Evolutionary conservation across 2,329 filamentous ascomycete species (phyloP).

Genomic region (Scorias spongiosa): DNA sequence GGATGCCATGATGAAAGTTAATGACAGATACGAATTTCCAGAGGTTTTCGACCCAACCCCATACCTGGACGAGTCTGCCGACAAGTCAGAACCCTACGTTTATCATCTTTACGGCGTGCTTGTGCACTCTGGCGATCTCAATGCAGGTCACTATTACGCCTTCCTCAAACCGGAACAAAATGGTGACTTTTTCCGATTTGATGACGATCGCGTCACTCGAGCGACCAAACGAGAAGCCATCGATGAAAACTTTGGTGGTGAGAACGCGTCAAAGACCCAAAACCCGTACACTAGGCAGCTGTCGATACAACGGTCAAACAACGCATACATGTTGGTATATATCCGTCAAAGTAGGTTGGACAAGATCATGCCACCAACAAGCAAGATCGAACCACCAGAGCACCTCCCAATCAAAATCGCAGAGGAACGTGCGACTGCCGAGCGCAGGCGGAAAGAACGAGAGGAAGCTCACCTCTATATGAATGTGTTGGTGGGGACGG

Average conservation of each 20-base stretch:
- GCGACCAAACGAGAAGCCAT: conserved; percentile 81
- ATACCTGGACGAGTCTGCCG: conserved; percentile 73
- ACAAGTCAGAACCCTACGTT: conserved; percentile 74
- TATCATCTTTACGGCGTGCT: conserved; percentile 92
- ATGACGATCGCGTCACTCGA: conserved; percentile 93
- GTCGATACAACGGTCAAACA: conserved; percentile 56
- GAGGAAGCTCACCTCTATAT: conserved; percentile 93
- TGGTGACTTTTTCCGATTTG: conserved; percentile 91
- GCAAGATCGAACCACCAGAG: conserved; percentile 61
- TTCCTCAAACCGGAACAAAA: conserved; percentile 90
- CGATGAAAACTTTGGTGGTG: conserved; percentile 93
- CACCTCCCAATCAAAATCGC: conserved; percentile 68
- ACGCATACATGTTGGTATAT: conserved; percentile 98
- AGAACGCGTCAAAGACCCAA: conserved; percentile 46
- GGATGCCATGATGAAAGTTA: conserved; percentile 98
- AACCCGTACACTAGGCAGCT: conserved; percentile 50
- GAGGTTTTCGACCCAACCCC: conserved; percentile 71
- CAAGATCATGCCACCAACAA: conserved; percentile 60
- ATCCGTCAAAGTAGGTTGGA: conserved; percentile 79
- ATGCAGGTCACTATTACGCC: conserved; percentile 96
- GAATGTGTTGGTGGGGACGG: conserved; percentile 64
- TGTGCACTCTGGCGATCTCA: conserved; percentile 90
- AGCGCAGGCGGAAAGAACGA: conserved; percentile 69
- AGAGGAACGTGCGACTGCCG: conserved; percentile 63
- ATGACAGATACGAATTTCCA: conserved; percentile 81